A percentile compares a stretch with the other conserved stretches of the same genome.
Evolutionary conservation across 129 eudicot genomes (phyloP).

Genomic region (Lonicera japonica): DNA sequence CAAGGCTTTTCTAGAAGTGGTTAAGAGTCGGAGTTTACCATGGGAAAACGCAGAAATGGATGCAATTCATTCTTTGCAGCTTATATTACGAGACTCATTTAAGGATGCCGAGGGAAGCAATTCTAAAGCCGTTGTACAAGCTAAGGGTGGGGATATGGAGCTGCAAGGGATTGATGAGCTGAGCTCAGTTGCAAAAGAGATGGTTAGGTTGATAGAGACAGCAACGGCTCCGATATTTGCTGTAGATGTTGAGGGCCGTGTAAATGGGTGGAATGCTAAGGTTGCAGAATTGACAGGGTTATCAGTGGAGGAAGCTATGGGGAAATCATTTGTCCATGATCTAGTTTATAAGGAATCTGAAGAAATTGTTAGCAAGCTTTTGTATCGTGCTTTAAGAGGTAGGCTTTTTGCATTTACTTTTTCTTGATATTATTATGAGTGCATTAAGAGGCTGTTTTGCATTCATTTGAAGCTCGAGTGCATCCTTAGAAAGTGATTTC

Average conservation of each 20-base stretch:
- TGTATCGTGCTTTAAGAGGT: conserved; percentile 79
- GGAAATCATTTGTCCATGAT: conserved; percentile 75
- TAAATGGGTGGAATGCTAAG: conserved; percentile 96
- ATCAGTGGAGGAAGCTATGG: conserved; percentile 80
- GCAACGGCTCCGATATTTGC: conserved; percentile 99
- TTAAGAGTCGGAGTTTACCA: conserved; percentile 74
- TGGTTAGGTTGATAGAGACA: conserved; percentile 91
- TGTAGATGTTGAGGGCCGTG: conserved; percentile 66
- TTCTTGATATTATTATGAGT: neutral
- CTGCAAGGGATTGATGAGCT: conserved; percentile 73
- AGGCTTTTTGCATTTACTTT: conserved; percentile 7
- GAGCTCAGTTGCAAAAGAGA: conserved; percentile 80
- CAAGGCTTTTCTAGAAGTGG: conserved; percentile 88
- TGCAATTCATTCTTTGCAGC: conserved; percentile 94
- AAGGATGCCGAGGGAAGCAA: conserved; percentile 43
- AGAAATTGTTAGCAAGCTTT: conserved; percentile 63
- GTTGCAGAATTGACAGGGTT: conserved; percentile 88
- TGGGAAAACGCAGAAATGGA: conserved; percentile 98
- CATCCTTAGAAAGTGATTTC: too few species aligned
- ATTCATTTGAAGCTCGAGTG: too few species aligned
- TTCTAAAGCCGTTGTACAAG: conserved; percentile 60
- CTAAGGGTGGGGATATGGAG: conserved; percentile 46
- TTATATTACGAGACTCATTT: conserved; percentile 74
- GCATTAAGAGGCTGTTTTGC: neutral
- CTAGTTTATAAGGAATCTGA: conserved; percentile 72